Percentiles rank a stretch among this genome's conserved stretches.
Evolutionary conservation across 805 yeast species (phyloP).

Genomic region (Saccharomycopsis javanensis): DNA sequence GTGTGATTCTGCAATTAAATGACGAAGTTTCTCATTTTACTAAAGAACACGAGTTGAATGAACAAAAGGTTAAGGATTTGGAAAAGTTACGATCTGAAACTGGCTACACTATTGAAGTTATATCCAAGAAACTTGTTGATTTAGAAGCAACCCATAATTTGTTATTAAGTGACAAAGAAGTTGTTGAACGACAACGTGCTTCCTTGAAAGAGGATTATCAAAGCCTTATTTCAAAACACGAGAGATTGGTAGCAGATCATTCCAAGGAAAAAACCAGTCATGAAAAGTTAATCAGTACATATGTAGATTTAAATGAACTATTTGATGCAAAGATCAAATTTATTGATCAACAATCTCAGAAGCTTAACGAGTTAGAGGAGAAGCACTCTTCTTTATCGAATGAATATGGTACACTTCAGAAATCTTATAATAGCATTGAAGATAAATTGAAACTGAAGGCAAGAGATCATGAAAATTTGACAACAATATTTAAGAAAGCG

Average conservation of each 20-base stretch:
- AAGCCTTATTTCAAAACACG: neutral
- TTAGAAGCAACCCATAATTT: constrained; percentile 15
- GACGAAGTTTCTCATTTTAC: neutral
- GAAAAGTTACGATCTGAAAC: constrained; percentile 19
- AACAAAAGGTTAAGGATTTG: constrained; percentile 14
- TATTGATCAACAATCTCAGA: neutral
- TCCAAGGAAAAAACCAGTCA: neutral
- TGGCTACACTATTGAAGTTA: constrained; percentile 14
- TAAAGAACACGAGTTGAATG: constrained; percentile 12
- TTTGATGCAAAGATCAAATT: neutral
- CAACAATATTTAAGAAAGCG: neutral
- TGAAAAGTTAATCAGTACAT: neutral
- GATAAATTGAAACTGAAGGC: neutral
- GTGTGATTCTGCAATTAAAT: constrained; percentile 2
- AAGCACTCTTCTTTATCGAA: neutral
- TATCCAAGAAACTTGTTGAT: constrained; percentile 14
- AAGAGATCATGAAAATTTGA: constrained; percentile 6
- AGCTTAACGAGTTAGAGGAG: neutral
- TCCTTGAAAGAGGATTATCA: constrained; percentile 8
- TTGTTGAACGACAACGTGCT: constrained; percentile 6
- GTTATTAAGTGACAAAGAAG: constrained; percentile 3
- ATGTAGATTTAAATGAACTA: neutral
- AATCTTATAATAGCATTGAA: neutral
- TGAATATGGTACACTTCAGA: neutral
- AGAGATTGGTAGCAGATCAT: neutral